These are phyloP conservation scores for Gymnopilus junonius DNA, from an alignment of 768 basidiomycete species.

Conservation along the genomic window DNA sequence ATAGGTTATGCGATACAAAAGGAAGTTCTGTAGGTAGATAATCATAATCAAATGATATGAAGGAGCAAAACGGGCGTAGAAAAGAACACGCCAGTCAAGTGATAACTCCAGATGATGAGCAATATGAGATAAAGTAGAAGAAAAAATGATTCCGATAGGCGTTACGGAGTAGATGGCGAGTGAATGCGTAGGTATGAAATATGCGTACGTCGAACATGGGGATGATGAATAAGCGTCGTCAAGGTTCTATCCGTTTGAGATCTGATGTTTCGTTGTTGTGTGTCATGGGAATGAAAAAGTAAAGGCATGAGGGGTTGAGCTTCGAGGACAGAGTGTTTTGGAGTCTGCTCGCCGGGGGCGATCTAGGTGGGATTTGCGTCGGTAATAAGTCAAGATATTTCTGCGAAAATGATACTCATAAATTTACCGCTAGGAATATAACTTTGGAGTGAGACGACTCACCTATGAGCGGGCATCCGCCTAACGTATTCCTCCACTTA, in stretches of 20 bases:
- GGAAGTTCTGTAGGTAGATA: not conserved
- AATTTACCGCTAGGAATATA: too few species aligned
- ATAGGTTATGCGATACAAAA: not conserved
- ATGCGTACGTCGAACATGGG: not conserved
- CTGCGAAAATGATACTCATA: not conserved
- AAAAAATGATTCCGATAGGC: not conserved
- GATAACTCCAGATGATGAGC: not conserved
- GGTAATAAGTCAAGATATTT: not conserved
- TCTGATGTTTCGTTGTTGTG: not conserved
- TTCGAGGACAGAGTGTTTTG: not conserved
- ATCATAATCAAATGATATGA: not conserved
- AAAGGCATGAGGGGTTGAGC: not conserved
- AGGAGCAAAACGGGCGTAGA: not conserved
- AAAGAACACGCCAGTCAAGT: not conserved
- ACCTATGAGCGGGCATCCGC: too few species aligned
- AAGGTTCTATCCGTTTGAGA: slow-evolving; percentile 1
- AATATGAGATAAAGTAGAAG: not conserved
- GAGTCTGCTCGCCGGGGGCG: not conserved
- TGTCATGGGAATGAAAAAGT: not conserved
- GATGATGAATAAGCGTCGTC: not conserved
- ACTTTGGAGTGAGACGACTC: too few species aligned
- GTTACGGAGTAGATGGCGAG: not conserved
- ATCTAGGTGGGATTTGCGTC: not conserved
- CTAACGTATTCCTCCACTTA: too few species aligned
- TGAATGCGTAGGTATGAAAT: not conserved